These are phyloP conservation scores for Plasmodium falciparum DNA, from an alignment of 169 alveolate species.

Conservation along the genomic window DNA sequence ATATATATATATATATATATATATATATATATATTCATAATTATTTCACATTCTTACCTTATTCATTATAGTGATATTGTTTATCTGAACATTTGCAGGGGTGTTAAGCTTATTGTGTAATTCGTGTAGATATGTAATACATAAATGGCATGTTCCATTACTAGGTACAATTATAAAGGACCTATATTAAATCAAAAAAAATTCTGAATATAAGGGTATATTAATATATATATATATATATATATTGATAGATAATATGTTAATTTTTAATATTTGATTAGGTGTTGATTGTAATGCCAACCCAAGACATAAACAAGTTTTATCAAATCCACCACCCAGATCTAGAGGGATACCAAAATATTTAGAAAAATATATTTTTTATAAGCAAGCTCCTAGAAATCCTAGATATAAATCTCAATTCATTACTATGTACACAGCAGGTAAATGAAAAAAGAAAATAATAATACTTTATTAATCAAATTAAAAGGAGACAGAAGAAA, in stretches of 20 bases:
- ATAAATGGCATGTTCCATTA: conserved; percentile 90
- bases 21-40: not conserved
- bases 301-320: conserved; percentile 90
- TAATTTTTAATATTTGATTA: conserved; percentile 13
- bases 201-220: not conserved
- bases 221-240: not conserved
- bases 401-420: conserved; percentile 80
- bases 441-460: conserved; percentile 14
- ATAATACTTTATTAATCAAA: not conserved
- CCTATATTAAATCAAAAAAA: not conserved
- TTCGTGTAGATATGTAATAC: conserved; percentile 90
- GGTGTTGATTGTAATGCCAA: conserved; percentile 92
- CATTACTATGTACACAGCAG: conserved; percentile 74
- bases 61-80: not conserved
- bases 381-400: conserved; percentile 88
- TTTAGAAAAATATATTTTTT: conserved; percentile 86
- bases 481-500: not conserved
- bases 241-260: not conserved
- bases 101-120: conserved; percentile 87
- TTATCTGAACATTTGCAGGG: conserved; percentile 66
- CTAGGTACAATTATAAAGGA: conserved; percentile 78
- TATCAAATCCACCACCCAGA: conserved; percentile 89
- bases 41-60: not conserved
- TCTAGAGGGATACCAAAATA: conserved; percentile 91
- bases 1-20: not conserved